Percentiles rank a stretch among this genome's conserved stretches.
phyloP scores from a whole-genome alignment of 108 stramenopile species.

The Skeletonema costatum region DNA sequence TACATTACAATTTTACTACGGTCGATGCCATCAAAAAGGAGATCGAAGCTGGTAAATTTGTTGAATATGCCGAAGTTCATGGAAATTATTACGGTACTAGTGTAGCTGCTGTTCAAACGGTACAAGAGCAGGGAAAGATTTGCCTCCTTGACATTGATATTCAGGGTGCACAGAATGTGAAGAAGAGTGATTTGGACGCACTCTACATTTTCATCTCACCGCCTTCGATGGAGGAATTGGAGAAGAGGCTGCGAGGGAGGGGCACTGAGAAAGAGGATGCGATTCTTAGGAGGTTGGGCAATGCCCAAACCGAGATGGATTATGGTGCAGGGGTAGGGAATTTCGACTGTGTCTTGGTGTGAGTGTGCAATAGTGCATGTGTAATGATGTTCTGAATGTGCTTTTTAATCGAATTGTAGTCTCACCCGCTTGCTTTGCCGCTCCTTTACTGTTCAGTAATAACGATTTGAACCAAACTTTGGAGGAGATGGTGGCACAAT shows the following conservation, averaged over 20 bases:
- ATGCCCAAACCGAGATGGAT: slow-evolving; percentile 91
- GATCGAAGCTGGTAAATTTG: slow-evolving; percentile 78
- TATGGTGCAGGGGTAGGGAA: slow-evolving; percentile 75
- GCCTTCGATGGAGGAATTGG: slow-evolving; percentile 90
- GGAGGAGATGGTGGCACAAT: slow-evolving; percentile 57
- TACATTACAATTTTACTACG: slow-evolving; percentile 92
- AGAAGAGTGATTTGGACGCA: slow-evolving; percentile 48
- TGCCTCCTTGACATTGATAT: slow-evolving; percentile 96
- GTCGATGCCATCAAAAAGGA: slow-evolving; percentile 84
- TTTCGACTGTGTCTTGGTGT: slow-evolving; percentile 58
- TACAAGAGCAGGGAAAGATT: slow-evolving; percentile 80
- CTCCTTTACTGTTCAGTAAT: slow-evolving; percentile 54
- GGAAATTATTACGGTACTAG: slow-evolving; percentile 95
- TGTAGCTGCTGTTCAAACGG: slow-evolving; percentile 79
- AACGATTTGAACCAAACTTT: slow-evolving; percentile 64
- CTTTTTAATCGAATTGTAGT: background rate
- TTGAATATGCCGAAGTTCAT: slow-evolving; percentile 94
- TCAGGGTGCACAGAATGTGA: slow-evolving; percentile 79
- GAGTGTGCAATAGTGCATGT: slow-evolving; percentile 48
- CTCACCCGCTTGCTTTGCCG: background rate
- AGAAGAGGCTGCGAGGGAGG: slow-evolving; percentile 83
- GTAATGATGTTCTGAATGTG: background rate
- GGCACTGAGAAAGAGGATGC: slow-evolving; percentile 92
- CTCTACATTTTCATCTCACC: slow-evolving; percentile 89
- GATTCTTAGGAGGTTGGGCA: slow-evolving; percentile 74